phyloP scores from a whole-genome alignment of 2,329 filamentous ascomycete species.

The Didymellaceae sp. region DNA sequence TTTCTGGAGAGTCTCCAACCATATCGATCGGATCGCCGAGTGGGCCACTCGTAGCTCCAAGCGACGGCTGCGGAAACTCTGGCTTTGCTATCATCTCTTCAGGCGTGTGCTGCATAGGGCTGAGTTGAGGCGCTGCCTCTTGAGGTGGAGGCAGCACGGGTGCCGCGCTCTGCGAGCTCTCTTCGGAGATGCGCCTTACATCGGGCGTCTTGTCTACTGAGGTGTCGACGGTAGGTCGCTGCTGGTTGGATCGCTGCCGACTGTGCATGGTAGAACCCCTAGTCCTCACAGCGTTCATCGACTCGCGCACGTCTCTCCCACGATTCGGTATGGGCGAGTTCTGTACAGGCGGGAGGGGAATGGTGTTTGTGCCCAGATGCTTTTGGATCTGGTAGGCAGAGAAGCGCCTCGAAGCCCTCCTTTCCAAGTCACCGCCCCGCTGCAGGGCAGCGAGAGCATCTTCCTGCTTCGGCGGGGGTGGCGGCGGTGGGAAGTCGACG shows the following conservation, averaged over 20 bases:
- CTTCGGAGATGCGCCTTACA: conserved; percentile 67
- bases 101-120: conserved; percentile 60
- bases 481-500: conserved; percentile 72
- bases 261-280: conserved; percentile 62
- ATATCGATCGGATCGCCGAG: conserved; percentile 42
- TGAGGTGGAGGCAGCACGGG: conserved; percentile 45
- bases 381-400: conserved; percentile 98
- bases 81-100: conserved; percentile 66
- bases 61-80: conserved; percentile 41
- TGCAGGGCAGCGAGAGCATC: conserved; percentile 92
- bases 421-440: conserved; percentile 88
- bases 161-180: conserved; percentile 54
- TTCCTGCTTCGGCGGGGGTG: conserved; percentile 81
- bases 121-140: conserved; percentile 41
- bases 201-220: conserved; percentile 64
- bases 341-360: conserved; percentile 80
- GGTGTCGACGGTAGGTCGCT: conserved; percentile 60
- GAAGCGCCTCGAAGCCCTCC: conserved; percentile 89
- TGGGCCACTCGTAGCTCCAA: conserved; percentile 46
- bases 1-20: conserved; percentile 30
- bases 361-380: conserved; percentile 83
- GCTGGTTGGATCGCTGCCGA: conserved; percentile 58
- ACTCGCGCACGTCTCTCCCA: conserved; percentile 83
- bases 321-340: conserved; percentile 85
- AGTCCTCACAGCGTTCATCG: conserved; percentile 73